Evolutionary conservation across 2,329 filamentous ascomycete species (phyloP), one percentile per base, ranked within the genome.

Genomic region (Mycosphaerella sp.): DNA sequence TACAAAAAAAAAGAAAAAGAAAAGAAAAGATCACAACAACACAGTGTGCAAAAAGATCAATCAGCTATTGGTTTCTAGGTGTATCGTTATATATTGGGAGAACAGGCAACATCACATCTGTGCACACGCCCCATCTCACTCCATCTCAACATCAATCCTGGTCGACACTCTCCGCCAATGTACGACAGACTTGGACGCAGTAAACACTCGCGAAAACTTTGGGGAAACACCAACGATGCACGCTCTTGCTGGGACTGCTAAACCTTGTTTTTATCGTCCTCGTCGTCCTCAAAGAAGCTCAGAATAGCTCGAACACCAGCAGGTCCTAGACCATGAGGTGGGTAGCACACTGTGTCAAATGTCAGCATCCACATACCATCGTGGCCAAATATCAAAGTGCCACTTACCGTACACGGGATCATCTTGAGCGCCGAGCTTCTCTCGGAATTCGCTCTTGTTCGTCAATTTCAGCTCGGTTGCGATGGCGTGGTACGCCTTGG

Each of bases 371-470:
- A 14, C 8, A 14, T 31, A 12, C 23, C 12, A 38, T 11, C 12
- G 23, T 4, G 21, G 31, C 9, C 10, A 45, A 47, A 7, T 29
- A 29, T 10, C 39, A 34, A 36, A 2, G 2, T 26, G 48, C 11
- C 41, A 63, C 66, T 64, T 59, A 69, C 67, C 62, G 72, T 89
- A 96, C 29, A 92, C 83, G 45, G 87, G 83, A 66, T 95, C 90
- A 57, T 91, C 89, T 54, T 82, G 76, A 4, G 87, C 87, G 50
- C 91, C 91, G 69, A 96, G 82, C 78, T 96, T 96, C 74, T 88
- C 86, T 57, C 91, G 79, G 76, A 96, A 96, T 69, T 91, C 89
- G 51, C 82, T 85, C 81, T 95, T 95, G 67, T 86, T 83, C 44
- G 85, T 86, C 60, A 95, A 78, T 62, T 87, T 86, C 62, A 95